Evolutionary conservation across 129 eudicot genomes (phyloP), one percentile per base, ranked within the genome.

Genomic region (Flaveria trinervia): DNA sequence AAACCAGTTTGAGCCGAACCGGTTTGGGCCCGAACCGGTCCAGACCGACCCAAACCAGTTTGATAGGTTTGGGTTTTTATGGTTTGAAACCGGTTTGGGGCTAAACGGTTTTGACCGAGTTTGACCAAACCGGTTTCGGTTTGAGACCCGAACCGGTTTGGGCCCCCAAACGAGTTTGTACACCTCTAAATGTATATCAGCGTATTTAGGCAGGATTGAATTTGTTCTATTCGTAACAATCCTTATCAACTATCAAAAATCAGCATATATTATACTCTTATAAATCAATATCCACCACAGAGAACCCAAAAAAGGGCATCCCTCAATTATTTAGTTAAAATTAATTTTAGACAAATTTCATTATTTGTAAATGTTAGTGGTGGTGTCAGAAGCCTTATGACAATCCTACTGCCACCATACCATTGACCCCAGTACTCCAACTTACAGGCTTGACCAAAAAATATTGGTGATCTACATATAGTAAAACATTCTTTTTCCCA

Each of bases 341-440:
- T 4, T 36, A 36, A 4, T 36, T 18, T 50, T 62, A 51, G 14
- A 56, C 50, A 78, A 57, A 43, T 10, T 78, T 78, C 64, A 26
- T 33, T 26, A 45, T 70, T 70, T 70, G 71, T 9, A 48, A 79
- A 61, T 60, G 71, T 46, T 46, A 65, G 83, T 79, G 73, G 78
- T 62, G 23, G 61, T 79, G 83, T 79, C 83, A 79, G 83, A 41
- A 64, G 13, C 9, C 50, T 65, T 65, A 69, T 72, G 76, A 77
- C 81, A 44, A 55, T 77, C 65, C 49, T 43, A 44, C 60, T 77
- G 77, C 83, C 78, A 72, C 66, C 23, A 62, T 48, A 49, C 44
- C 62, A 68, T 79, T 64, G 73, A 79, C 83, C 78, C 23, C 65
- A 71, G 49, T 64, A 72, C 68, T 64, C 66, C 33, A 41, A 64